Conservation (phyloP, 2,329 filamentous ascomycete genomes). For the Trichothecium sympodiale region DNA sequence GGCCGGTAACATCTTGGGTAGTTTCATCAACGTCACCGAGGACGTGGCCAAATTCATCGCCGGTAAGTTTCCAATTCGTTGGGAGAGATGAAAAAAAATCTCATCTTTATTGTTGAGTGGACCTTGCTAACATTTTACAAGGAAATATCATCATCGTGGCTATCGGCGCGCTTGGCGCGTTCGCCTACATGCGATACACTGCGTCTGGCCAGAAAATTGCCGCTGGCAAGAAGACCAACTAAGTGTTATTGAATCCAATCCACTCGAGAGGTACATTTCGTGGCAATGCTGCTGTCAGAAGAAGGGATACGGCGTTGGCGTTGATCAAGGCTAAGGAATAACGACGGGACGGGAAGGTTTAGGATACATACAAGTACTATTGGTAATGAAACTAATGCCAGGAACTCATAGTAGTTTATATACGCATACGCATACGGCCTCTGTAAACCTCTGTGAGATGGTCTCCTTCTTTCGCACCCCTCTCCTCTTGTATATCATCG, state of each 20-base stretch:
- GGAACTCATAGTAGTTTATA: no score
- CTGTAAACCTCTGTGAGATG: no score
- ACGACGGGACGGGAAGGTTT: no score
- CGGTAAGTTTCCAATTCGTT: constrained; percentile 14
- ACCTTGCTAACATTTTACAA: constrained; percentile 7
- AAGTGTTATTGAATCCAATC: constrained; percentile 4
- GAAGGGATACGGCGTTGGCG: not conserved
- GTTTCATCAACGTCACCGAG: constrained; percentile 23
- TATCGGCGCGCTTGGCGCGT: constrained; percentile 19
- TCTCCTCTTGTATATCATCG: no score
- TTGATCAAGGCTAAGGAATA: no score
- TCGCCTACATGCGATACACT: constrained; percentile 22
- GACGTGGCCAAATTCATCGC: constrained; percentile 27
- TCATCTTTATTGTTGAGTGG: no score
- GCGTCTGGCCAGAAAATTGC: constrained; percentile 16
- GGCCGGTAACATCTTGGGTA: constrained; percentile 20
- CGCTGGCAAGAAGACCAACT: constrained; percentile 19
- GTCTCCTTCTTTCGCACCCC: no score
- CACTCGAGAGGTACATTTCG: no score
- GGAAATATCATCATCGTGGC: constrained; percentile 24
- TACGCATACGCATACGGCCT: no score
- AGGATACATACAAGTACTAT: no score
- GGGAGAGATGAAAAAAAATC: not conserved
- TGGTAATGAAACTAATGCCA: no score
- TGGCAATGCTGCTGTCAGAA: no score